phyloP scores from a whole-genome alignment of 768 basidiomycete species.

The Terana coerulea region DNA sequence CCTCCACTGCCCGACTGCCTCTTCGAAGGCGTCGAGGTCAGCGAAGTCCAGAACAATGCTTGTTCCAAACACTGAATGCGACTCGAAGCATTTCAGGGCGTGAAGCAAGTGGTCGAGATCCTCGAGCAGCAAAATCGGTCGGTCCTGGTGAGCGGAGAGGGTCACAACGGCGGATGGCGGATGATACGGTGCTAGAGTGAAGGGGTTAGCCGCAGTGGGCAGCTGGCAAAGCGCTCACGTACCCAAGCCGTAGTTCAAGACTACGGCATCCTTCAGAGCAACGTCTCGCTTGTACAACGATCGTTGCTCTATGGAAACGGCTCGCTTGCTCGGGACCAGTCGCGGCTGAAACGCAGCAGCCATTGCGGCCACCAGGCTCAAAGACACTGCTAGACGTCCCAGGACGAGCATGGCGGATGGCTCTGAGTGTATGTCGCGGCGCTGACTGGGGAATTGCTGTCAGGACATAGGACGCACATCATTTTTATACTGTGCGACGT shows the following conservation, averaged over 20 bases:
- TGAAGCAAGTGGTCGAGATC: slow-evolving; percentile 7
- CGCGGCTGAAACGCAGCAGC: no score
- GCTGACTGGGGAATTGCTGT: no score
- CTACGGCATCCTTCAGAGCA: neutral
- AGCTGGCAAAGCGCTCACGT: neutral
- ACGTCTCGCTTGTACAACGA: neutral
- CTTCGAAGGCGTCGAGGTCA: neutral
- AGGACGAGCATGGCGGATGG: no score
- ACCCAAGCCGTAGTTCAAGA: slow-evolving; percentile 2
- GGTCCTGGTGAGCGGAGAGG: slow-evolving; percentile 4
- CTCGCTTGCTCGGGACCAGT: neutral
- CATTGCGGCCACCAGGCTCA: no score
- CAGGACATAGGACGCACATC: no score
- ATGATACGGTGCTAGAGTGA: slow-evolving; percentile 8
- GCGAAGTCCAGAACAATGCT: neutral
- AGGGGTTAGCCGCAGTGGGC: no score
- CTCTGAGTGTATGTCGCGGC: no score
- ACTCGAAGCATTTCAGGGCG: neutral
- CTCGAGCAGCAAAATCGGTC: slow-evolving; percentile 5
- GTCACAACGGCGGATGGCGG: slow-evolving; percentile 6
- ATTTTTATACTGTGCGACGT: no score
- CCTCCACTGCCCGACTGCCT: neutral
- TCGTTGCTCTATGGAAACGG: neutral
- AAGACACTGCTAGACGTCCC: no score
- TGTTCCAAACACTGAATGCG: neutral